Evolutionary conservation across 176 grass and related monocot species (phyloP).

Genomic region (Oropetium thomaeum): DNA sequence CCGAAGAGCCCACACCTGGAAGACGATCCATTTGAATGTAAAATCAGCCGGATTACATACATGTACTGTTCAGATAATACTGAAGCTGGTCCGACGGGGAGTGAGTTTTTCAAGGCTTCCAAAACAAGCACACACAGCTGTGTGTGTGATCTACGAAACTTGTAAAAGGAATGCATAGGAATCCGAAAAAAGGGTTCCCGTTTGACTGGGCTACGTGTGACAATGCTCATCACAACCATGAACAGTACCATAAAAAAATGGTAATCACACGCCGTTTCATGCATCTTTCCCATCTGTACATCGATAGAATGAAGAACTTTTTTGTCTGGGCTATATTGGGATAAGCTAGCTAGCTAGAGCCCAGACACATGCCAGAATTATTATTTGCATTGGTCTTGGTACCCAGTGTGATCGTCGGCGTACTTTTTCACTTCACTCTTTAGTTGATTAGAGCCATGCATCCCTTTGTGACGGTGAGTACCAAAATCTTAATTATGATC

Average conservation of each 20-base stretch:
- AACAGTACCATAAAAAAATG: not conserved
- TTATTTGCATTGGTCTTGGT: not conserved
- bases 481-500: slow-evolving; percentile 27
- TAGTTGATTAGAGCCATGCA: not conserved
- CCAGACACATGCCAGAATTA: not conserved
- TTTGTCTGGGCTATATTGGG: not conserved
- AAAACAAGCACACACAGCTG: not conserved
- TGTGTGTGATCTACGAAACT: not conserved
- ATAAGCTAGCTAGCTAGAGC: not conserved
- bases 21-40: too few species aligned
- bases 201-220: slow-evolving; percentile 28
- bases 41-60: too few species aligned
- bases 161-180: not conserved
- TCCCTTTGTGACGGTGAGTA: not conserved
- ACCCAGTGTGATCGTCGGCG: not conserved
- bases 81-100: not conserved
- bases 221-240: slow-evolving; percentile 31
- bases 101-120: not conserved
- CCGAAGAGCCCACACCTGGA: too few species aligned
- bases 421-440: not conserved
- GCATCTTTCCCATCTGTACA: not conserved
- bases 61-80: too few species aligned
- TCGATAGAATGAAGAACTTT: not conserved
- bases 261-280: slow-evolving; percentile 1
- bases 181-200: not conserved